Evolutionary conservation across 768 basidiomycete genomes (phyloP).

Genomic region (Clitopilus hobsonii): DNA sequence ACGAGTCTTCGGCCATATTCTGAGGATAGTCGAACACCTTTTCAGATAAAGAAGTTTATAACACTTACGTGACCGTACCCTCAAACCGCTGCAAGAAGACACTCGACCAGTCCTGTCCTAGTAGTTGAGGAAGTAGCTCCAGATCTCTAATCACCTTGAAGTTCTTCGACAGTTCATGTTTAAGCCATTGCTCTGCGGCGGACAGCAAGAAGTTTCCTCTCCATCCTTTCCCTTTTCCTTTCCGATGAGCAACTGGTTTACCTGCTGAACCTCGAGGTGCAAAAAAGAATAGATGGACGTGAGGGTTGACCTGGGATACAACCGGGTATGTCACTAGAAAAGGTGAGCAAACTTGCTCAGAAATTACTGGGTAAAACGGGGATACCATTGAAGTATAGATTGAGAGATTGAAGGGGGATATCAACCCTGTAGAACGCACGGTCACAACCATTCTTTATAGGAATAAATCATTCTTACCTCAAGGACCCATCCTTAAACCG

Average conservation of each 20-base stretch:
- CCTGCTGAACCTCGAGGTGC: constrained; percentile 86
- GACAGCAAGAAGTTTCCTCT: constrained; percentile 91
- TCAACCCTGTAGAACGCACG: constrained; percentile 59
- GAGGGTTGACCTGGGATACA: constrained; percentile 91
- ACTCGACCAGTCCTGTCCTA: constrained; percentile 94
- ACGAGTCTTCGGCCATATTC: constrained; percentile 80
- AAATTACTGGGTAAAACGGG: background rate
- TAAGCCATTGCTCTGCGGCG: constrained; percentile 91
- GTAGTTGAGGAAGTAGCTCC: constrained; percentile 87
- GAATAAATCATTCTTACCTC: constrained; percentile 38
- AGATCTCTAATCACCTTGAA: constrained; percentile 97
- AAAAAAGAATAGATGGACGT: constrained; percentile 94
- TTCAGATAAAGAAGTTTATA: constrained; percentile 18
- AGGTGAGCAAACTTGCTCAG: background rate
- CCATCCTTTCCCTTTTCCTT: constrained; percentile 92
- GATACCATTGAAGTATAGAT: constrained; percentile 83
- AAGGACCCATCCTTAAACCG: constrained; percentile 92
- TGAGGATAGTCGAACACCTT: constrained; percentile 7
- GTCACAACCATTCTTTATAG: constrained; percentile 9
- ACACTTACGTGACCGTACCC: constrained; percentile 80
- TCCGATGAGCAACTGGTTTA: constrained; percentile 90
- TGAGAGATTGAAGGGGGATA: constrained; percentile 86
- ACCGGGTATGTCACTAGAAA: constrained; percentile 80
- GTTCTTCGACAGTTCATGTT: constrained; percentile 94
- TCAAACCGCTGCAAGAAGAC: constrained; percentile 96